Percentiles rank a stretch among this genome's conserved stretches.
Conservation (phyloP, 2,329 filamentous ascomycete genomes). For the Cercospora nicotianae region DNA sequence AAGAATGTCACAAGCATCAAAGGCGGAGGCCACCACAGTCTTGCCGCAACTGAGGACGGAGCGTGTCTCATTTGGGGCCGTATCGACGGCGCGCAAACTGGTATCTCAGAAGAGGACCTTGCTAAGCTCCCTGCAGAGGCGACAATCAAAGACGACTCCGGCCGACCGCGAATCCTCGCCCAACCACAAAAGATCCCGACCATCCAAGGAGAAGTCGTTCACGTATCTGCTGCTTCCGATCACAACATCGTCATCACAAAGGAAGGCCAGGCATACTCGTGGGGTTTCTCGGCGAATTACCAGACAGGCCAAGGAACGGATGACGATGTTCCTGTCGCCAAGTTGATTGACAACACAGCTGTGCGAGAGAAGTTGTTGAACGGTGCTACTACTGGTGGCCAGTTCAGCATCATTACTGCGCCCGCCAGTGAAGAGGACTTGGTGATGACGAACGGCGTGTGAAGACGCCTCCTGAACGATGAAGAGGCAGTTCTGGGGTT, state of each 20-base stretch:
- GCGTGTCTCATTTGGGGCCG: slow-evolving; percentile 62
- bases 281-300: slow-evolving; percentile 79
- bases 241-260: slow-evolving; percentile 70
- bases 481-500: background rate
- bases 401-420: slow-evolving; percentile 62
- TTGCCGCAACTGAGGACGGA: slow-evolving; percentile 50
- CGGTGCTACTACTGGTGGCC: slow-evolving; percentile 82
- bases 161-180: slow-evolving; percentile 69
- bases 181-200: slow-evolving; percentile 60
- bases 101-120: slow-evolving; percentile 49
- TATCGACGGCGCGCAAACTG: slow-evolving; percentile 58
- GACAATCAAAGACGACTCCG: slow-evolving; percentile 61
- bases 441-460: slow-evolving; percentile 19
- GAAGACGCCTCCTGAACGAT: background rate
- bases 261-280: slow-evolving; percentile 70
- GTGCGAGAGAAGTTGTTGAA: slow-evolving; percentile 71
- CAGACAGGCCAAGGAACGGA: slow-evolving; percentile 75
- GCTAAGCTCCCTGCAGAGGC: slow-evolving; percentile 58
- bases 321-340: slow-evolving; percentile 78
- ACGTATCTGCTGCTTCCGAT: slow-evolving; percentile 61
- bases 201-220: slow-evolving; percentile 49
- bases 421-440: slow-evolving; percentile 19
- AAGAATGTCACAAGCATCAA: slow-evolving; percentile 67
- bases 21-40: slow-evolving; percentile 75
- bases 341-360: slow-evolving; percentile 80